These are phyloP conservation scores for Trichosporon faecale DNA, from an alignment of 1,284 basidiomycete genomes.

Conservation along the genomic window DNA sequence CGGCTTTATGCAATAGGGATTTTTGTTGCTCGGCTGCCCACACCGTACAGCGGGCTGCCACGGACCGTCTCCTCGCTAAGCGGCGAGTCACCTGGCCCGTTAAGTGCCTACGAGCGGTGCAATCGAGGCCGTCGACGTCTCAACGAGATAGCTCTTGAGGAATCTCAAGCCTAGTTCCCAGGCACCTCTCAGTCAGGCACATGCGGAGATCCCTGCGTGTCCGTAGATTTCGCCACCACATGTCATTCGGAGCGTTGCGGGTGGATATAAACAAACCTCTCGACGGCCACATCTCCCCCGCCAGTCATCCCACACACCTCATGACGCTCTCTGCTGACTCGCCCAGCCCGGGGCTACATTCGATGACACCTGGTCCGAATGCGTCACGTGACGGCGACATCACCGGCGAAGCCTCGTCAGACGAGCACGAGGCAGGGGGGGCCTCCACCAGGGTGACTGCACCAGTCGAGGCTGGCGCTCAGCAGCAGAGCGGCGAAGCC, in stretches of 20 bases:
- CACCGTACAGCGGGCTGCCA: too few species aligned
- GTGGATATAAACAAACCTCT: neutral
- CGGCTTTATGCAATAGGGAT: neutral
- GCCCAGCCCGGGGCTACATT: neutral
- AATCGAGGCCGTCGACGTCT: too few species aligned
- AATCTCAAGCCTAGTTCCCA: neutral
- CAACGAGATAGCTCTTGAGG: neutral
- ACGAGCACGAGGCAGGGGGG: too few species aligned
- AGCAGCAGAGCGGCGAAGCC: too few species aligned
- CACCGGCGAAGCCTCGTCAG: too few species aligned
- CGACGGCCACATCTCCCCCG: neutral
- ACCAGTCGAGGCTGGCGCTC: too few species aligned
- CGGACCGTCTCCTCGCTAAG: neutral
- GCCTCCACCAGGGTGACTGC: too few species aligned
- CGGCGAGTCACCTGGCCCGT: neutral
- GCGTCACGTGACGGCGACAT: too few species aligned
- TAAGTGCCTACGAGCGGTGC: too few species aligned
- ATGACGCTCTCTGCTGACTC: neutral
- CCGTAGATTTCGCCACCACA: too few species aligned
- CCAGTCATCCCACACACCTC: neutral
- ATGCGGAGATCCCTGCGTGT: neutral
- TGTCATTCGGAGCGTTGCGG: neutral
- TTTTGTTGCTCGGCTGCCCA: neutral
- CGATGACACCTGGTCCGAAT: neutral
- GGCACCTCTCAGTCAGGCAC: neutral